These are phyloP conservation scores for Daedaleopsis sinensis DNA, from an alignment of 768 basidiomycete genomes.

Conservation along the genomic window DNA sequence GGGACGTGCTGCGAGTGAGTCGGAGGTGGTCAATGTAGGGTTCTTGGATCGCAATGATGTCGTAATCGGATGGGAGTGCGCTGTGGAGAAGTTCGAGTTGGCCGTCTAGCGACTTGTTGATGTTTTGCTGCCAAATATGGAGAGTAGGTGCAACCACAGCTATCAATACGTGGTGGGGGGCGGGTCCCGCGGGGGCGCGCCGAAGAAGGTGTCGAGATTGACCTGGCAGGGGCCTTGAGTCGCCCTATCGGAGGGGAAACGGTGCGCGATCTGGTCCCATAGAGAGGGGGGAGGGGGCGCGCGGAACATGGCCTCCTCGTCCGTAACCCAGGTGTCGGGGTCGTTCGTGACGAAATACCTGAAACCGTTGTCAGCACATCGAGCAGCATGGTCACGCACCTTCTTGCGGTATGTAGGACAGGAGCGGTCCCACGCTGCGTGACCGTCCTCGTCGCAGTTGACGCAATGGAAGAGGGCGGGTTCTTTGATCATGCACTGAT, in stretches of 20 bases:
- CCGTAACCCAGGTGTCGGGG: constrained; percentile 17
- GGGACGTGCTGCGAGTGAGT: constrained; percentile 14
- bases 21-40: constrained; percentile 33
- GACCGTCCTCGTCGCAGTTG: constrained; percentile 30
- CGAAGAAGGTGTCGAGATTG: neutral
- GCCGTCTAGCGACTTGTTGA: constrained; percentile 28
- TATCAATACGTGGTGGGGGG: neutral
- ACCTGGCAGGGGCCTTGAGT: neutral
- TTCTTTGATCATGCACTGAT: constrained; percentile 16
- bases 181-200: neutral
- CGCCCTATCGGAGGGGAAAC: neutral
- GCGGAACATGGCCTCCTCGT: neutral
- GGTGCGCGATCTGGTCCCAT: neutral
- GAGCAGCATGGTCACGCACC: neutral
- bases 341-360: constrained; percentile 7
- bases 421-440: constrained; percentile 31
- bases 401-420: constrained; percentile 22
- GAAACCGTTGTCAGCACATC: neutral
- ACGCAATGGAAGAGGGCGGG: constrained; percentile 17
- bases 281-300: neutral
- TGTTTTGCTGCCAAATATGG: constrained; percentile 32
- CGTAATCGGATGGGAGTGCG: constrained; percentile 16
- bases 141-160: neutral
- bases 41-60: constrained; percentile 44
- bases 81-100: constrained; percentile 23